Percentiles rank a stretch among this genome's conserved stretches.
Evolutionary conservation across 768 basidiomycete species (phyloP).

Genomic region (Xerocomellus amylosporus): DNA sequence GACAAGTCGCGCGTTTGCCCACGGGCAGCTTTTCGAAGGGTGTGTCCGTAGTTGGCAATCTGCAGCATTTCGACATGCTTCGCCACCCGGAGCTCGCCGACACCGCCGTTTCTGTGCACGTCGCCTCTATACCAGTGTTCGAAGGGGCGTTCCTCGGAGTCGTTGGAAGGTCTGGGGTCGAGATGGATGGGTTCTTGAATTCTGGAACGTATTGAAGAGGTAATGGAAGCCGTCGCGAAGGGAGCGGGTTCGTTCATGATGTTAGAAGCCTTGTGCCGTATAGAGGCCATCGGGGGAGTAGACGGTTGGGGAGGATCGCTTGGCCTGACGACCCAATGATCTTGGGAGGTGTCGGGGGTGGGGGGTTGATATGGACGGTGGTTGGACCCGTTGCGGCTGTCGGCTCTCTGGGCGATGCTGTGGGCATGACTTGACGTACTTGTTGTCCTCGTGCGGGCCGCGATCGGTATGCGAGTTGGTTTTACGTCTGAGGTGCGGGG

Average conservation of each 20-base stretch:
- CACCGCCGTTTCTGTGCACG: constrained; percentile 82
- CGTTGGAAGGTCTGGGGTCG: constrained; percentile 57
- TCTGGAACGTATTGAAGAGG: constrained; percentile 42
- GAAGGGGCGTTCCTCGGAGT: constrained; percentile 80
- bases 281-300: constrained; percentile 33
- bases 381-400: constrained; percentile 33
- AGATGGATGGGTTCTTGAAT: constrained; percentile 30
- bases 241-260: constrained; percentile 66
- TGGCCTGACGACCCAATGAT: constrained; percentile 32
- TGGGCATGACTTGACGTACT: constrained; percentile 42
- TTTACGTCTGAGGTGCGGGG: constrained; percentile 42
- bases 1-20: constrained; percentile 28
- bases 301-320: constrained; percentile 31
- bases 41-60: constrained; percentile 82
- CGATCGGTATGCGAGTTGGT: constrained; percentile 49
- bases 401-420: constrained; percentile 36
- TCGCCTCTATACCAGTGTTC: constrained; percentile 93
- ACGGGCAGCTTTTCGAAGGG: constrained; percentile 36
- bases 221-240: constrained; percentile 45
- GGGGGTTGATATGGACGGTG: constrained; percentile 23
- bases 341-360: constrained; percentile 30
- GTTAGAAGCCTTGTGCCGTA: constrained; percentile 42
- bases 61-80: constrained; percentile 81
- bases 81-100: constrained; percentile 76
- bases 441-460: constrained; percentile 39